Conservation (phyloP, 1,284 basidiomycete genomes). For the Malassezia obtusa region DNA sequence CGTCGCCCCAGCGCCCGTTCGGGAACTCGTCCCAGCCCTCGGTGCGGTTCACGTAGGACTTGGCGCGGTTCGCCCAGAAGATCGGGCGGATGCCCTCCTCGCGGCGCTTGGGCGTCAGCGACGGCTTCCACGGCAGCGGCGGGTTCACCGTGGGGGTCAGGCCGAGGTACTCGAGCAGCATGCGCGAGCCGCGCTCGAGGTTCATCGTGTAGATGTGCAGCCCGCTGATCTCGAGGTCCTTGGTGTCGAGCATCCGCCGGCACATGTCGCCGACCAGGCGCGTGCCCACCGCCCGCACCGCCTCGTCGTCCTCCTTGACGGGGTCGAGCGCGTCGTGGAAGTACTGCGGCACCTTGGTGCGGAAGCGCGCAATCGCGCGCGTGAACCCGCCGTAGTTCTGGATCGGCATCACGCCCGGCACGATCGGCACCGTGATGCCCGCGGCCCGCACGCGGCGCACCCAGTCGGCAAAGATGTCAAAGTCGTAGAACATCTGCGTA, state of each 20-base stretch:
- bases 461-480: slow-evolving; percentile 73
- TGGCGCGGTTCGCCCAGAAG: slow-evolving; percentile 47
- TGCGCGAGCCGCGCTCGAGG: slow-evolving; percentile 44
- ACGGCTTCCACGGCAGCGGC: slow-evolving; percentile 44
- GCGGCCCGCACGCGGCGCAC: slow-evolving; percentile 55
- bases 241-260: slow-evolving; percentile 33
- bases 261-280: slow-evolving; percentile 46
- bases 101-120: slow-evolving; percentile 42
- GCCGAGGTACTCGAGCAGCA: slow-evolving; percentile 46
- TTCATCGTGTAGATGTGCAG: slow-evolving; percentile 49
- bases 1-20: slow-evolving; percentile 94
- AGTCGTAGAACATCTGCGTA: slow-evolving; percentile 92
- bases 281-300: slow-evolving; percentile 33
- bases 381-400: slow-evolving; percentile 96
- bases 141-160: slow-evolving; percentile 39
- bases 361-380: slow-evolving; percentile 78
- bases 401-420: slow-evolving; percentile 92
- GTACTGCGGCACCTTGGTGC: slow-evolving; percentile 68
- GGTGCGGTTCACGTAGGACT: slow-evolving; percentile 45
- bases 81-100: slow-evolving; percentile 47
- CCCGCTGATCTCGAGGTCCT: slow-evolving; percentile 37
- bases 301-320: slow-evolving; percentile 58
- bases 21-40: slow-evolving; percentile 90
- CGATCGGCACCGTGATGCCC: slow-evolving; percentile 81
- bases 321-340: slow-evolving; percentile 76